A percentile compares a stretch with the other conserved stretches of the same genome.
These are phyloP conservation scores for Lycium barbarum DNA, from an alignment of 257 asterid species.

Conservation along the genomic window DNA sequence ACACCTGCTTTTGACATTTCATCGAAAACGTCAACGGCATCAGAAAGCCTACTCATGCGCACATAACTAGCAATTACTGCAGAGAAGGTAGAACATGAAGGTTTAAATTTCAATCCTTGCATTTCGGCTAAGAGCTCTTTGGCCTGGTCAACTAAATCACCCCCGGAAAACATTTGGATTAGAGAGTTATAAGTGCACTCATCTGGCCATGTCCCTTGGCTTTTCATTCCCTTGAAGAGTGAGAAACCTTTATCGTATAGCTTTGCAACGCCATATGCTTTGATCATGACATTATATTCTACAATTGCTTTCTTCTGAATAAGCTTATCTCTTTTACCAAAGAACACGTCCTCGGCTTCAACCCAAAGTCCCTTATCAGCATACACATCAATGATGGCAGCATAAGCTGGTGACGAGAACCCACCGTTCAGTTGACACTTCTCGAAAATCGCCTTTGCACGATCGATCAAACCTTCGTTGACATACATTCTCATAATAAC, in stretches of 20 bases:
- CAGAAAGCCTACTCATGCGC: slow-evolving; percentile 56
- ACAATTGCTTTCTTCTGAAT: slow-evolving; percentile 60
- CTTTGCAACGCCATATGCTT: slow-evolving; percentile 85
- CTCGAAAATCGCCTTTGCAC: slow-evolving; percentile 58
- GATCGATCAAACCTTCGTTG: slow-evolving; percentile 58
- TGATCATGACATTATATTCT: slow-evolving; percentile 94
- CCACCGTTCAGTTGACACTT: slow-evolving; percentile 47
- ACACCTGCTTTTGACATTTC: slow-evolving; percentile 68
- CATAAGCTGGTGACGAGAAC: slow-evolving; percentile 68
- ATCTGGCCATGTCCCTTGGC: slow-evolving; percentile 94
- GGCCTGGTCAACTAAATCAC: slow-evolving; percentile 68
- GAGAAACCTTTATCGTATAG: slow-evolving; percentile 68
- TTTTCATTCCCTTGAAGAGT: slow-evolving; percentile 84
- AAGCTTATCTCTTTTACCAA: slow-evolving; percentile 45
- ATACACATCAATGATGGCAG: slow-evolving; percentile 83
- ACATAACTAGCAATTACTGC: slow-evolving; percentile 68
- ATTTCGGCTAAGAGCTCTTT: slow-evolving; percentile 68
- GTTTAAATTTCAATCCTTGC: slow-evolving; percentile 65
- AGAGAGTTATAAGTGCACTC: slow-evolving; percentile 86
- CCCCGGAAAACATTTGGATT: slow-evolving; percentile 80
- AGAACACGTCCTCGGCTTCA: slow-evolving; percentile 83
- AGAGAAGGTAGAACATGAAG: slow-evolving; percentile 72
- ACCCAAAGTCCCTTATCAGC: slow-evolving; percentile 84
- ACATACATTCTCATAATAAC: slow-evolving; percentile 76
- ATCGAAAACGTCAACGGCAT: slow-evolving; percentile 64